A percentile compares a stretch with the other conserved stretches of the same genome.
phyloP scores from a whole-genome alignment of 2,329 filamentous ascomycete genomes.

The Botrytis paeoniae region DNA sequence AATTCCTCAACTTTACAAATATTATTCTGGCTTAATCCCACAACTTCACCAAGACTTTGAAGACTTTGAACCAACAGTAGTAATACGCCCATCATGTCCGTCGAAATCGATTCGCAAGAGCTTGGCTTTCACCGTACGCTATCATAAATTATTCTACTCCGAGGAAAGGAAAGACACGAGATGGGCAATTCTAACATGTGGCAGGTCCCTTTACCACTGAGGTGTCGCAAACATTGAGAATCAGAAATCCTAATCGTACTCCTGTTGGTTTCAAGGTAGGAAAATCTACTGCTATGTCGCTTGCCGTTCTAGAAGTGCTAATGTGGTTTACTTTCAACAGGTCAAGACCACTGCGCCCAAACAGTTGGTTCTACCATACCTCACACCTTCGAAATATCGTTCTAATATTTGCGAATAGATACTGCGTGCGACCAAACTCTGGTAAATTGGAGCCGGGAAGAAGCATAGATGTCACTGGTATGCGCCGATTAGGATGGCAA shows the following conservation, averaged over 20 bases:
- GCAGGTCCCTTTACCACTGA: constrained; percentile 65
- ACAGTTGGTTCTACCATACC: constrained; percentile 63
- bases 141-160: constrained; percentile 13
- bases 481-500: constrained; percentile 32
- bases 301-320: background rate
- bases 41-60: background rate
- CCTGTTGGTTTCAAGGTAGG: constrained; percentile 70
- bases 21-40: background rate
- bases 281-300: constrained; percentile 24
- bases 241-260: constrained; percentile 60
- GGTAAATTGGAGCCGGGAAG: constrained; percentile 89
- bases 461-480: constrained; percentile 91
- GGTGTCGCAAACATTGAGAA: constrained; percentile 61
- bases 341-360: constrained; percentile 99
- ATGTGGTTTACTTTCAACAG: constrained; percentile 44
- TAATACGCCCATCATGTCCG: constrained; percentile 67
- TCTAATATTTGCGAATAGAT: constrained; percentile 53
- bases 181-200: constrained; percentile 22
- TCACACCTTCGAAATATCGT: background rate
- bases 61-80: background rate
- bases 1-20: background rate
- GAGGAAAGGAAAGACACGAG: constrained; percentile 13
- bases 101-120: constrained; percentile 89
- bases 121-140: constrained; percentile 87
- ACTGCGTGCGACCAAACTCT: constrained; percentile 96